Base-by-base conservation (phyloP, 306 rosid genomes). In the Myrica gale region DNA sequence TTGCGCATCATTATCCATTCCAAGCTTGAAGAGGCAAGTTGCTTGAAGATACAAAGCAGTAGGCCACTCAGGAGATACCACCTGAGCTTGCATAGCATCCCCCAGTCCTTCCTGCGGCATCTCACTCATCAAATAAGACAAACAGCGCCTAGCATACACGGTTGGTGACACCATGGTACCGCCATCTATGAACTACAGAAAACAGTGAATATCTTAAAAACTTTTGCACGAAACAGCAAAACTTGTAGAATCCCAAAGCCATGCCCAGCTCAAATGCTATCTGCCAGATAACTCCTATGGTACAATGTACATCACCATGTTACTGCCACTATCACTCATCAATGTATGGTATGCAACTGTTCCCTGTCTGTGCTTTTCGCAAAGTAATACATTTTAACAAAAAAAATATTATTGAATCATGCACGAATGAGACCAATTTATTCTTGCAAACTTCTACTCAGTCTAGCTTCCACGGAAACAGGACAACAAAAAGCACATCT, bases 111-210 rank as follows among this genome's bases (percentile, higher is more conserved):
- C 97, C 66, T 90, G 87, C 57, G 83, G 72, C 97, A 81, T 85
- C 8, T 83, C 93, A 69, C 79, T 90, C 97, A 95, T 95, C 87
- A 95, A 79, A 75, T 85, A 92, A 0, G 97, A 92, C 16, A 95
- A 86, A 82, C 99, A 95, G 0, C 99, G 86, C 83, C 97, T 87
- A 9, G 92, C 92, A 73, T 88, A 89, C 86, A 92, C 99, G 0
- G 99, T 92, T 3, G 99, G 99, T 8, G 99, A 95, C 21, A 92
- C 89, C 99, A 95, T 92, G 2, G 97, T 95, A 73, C 99, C 99
- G 37, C 97, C 91, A 47, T 92, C 97, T 10, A 95, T 90, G 87
- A 95, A 95, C 99, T 95, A 69, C 78, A 76, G 9, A 55, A n/a
- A 2, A 63, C 4, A 70, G 15, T 21, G 76, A 63, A 81, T 12